Conservation (phyloP, 2,329 filamentous ascomycete genomes). For the Beauveria asiatica region DNA sequence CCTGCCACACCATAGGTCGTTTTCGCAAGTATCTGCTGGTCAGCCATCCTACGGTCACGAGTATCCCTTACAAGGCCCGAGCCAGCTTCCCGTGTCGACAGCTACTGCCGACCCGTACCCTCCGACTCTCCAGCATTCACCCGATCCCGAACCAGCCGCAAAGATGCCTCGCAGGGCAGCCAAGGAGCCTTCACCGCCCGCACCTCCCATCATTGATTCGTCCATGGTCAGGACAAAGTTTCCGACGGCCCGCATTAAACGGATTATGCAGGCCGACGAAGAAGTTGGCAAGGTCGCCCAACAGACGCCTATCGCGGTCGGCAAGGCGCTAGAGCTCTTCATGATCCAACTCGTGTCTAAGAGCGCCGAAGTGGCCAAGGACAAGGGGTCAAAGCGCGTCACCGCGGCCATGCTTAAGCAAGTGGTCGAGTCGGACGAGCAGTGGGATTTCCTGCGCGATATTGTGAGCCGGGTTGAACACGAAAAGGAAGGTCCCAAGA, state of each 20-base stretch:
- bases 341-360: slow-evolving; percentile 92
- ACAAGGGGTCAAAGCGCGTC: slow-evolving; percentile 80
- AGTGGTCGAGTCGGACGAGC: slow-evolving; percentile 78
- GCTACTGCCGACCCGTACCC: slow-evolving; percentile 4
- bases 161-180: slow-evolving; percentile 28
- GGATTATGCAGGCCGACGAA: slow-evolving; percentile 98
- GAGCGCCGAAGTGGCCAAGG: slow-evolving; percentile 73
- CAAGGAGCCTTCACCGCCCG: slow-evolving; percentile 23
- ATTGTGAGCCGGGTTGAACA: slow-evolving; percentile 77
- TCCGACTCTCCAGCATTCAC: neutral
- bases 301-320: slow-evolving; percentile 91
- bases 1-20: slow-evolving; percentile 9
- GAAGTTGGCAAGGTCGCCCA: slow-evolving; percentile 98
- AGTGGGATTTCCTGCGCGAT: slow-evolving; percentile 88
- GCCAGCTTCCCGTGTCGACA: slow-evolving; percentile 1
- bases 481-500: slow-evolving; percentile 37
- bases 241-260: slow-evolving; percentile 92
- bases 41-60: neutral
- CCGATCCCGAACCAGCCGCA: slow-evolving; percentile 10
- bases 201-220: slow-evolving; percentile 39
- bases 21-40: slow-evolving; percentile 3
- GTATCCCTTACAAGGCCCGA: neutral
- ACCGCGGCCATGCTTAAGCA: slow-evolving; percentile 86
- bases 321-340: slow-evolving; percentile 92
- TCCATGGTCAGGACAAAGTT: slow-evolving; percentile 90